Evolutionary conservation across 495 filamentous ascomycete species (phyloP).

Genomic region (Bryoglossum gracile): DNA sequence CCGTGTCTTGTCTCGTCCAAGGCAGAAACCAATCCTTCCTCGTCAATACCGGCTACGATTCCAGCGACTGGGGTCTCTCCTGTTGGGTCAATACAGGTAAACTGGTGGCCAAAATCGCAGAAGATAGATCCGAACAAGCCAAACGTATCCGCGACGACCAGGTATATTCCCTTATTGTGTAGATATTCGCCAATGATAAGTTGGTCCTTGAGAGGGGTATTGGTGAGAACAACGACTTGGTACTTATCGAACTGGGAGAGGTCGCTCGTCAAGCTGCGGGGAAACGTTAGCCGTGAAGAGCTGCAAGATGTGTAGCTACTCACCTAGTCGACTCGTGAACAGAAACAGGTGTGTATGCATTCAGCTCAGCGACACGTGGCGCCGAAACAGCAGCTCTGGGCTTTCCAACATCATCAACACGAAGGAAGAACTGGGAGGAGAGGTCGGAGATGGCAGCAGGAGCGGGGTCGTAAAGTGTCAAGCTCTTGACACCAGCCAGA

Average conservation of each 20-base stretch:
- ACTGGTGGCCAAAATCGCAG: slow-evolving; percentile 94
- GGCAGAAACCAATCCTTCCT: slow-evolving; percentile 85
- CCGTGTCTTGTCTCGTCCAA: slow-evolving; percentile 95
- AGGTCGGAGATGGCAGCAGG: slow-evolving; percentile 77
- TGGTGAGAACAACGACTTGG: slow-evolving; percentile 87
- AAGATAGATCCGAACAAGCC: slow-evolving; percentile 95
- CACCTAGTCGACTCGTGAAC: slow-evolving; percentile 52
- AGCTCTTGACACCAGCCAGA: slow-evolving; percentile 77
- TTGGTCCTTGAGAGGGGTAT: slow-evolving; percentile 72
- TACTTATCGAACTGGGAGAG: slow-evolving; percentile 74
- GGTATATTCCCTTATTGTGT: slow-evolving; percentile 82
- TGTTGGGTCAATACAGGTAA: slow-evolving; percentile 80
- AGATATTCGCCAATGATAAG: slow-evolving; percentile 81
- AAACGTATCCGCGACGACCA: slow-evolving; percentile 81
- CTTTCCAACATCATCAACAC: slow-evolving; percentile 81
- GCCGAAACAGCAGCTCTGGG: slow-evolving; percentile 79
- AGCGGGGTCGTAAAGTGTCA: slow-evolving; percentile 82
- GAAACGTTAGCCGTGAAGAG: slow-evolving; percentile 3
- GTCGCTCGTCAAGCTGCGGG: slow-evolving; percentile 42
- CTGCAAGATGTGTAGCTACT: slow-evolving; percentile 7
- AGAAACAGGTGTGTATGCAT: slow-evolving; percentile 87
- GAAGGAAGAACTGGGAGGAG: slow-evolving; percentile 95
- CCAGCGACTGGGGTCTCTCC: slow-evolving; percentile 84
- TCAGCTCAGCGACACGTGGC: slow-evolving; percentile 86
- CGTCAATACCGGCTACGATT: slow-evolving; percentile 83